A percentile compares a stretch with the other conserved stretches of the same genome.
These are phyloP conservation scores for Salix dunnii DNA, from an alignment of 345 rosid species.

Conservation along the genomic window DNA sequence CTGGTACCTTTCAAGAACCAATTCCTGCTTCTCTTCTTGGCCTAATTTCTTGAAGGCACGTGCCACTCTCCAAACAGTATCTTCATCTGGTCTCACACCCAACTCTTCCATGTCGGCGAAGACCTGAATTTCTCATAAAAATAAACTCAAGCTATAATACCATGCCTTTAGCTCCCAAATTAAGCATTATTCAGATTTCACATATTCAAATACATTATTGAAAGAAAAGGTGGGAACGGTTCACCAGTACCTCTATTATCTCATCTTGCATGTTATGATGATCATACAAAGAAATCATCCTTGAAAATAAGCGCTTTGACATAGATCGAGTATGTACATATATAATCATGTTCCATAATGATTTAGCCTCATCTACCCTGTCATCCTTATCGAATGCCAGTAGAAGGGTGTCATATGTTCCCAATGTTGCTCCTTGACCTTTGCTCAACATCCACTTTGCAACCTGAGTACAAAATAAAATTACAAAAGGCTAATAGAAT, in stretches of 20 bases:
- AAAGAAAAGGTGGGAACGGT: too few species aligned
- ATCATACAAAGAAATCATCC: constrained; percentile 79
- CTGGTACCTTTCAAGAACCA: constrained; percentile 56
- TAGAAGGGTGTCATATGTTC: constrained; percentile 69
- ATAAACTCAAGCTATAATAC: not conserved
- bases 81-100: constrained; percentile 75
- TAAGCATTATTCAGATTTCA: too few species aligned
- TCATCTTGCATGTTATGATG: constrained; percentile 68
- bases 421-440: constrained; percentile 93
- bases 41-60: constrained; percentile 56
- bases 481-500: constrained; percentile 3
- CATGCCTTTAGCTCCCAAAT: not conserved
- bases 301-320: constrained; percentile 68
- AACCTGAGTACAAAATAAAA: constrained; percentile 40
- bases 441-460: constrained; percentile 96
- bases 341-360: constrained; percentile 85
- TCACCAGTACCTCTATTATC: constrained; percentile 56
- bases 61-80: constrained; percentile 59
- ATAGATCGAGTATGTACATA: constrained; percentile 69
- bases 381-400: constrained; percentile 81
- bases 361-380: constrained; percentile 71
- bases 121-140: constrained; percentile 39
- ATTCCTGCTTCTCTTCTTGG: constrained; percentile 52
- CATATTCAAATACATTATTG: too few species aligned
- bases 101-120: constrained; percentile 96